A percentile compares a stretch with the other conserved stretches of the same genome.
phyloP scores from a whole-genome alignment of 805 yeast species.

The Brettanomyces bruxellensis region DNA sequence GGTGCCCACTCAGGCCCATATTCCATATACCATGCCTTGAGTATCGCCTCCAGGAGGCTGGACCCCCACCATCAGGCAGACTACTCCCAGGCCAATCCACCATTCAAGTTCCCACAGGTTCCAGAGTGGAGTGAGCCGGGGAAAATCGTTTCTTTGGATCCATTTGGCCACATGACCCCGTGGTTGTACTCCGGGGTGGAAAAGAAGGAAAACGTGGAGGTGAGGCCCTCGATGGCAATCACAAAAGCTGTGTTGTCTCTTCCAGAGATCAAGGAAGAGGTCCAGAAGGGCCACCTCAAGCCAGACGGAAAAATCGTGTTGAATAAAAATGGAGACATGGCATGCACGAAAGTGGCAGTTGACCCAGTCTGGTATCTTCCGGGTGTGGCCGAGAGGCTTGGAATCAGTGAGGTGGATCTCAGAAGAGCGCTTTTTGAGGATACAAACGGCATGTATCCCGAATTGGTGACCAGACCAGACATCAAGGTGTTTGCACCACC shows the following conservation, averaged over 20 bases:
- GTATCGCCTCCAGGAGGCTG: conserved; percentile 52
- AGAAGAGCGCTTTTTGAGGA: conserved; percentile 57
- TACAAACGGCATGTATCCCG: conserved; percentile 67
- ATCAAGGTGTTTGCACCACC: conserved; percentile 60
- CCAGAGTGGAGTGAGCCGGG: conserved; percentile 46
- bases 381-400: conserved; percentile 57
- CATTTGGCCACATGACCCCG: conserved; percentile 60
- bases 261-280: conserved; percentile 49
- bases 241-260: conserved; percentile 59
- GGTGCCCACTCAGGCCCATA: conserved; percentile 63
- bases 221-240: conserved; percentile 57
- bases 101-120: conserved; percentile 43
- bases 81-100: conserved; percentile 57
- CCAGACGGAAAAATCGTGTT: conserved; percentile 57
- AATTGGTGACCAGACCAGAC: conserved; percentile 58
- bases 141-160: conserved; percentile 59
- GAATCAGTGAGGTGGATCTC: conserved; percentile 44
- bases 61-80: conserved; percentile 45
- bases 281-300: conserved; percentile 38
- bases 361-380: conserved; percentile 70
- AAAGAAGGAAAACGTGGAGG: conserved; percentile 39
- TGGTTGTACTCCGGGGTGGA: conserved; percentile 41
- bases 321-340: conserved; percentile 51
- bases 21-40: conserved; percentile 55
- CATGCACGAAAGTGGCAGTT: conserved; percentile 55